These are phyloP conservation scores for Xylariaceae sp. DNA, from an alignment of 2,329 filamentous ascomycete species.

Conservation along the genomic window DNA sequence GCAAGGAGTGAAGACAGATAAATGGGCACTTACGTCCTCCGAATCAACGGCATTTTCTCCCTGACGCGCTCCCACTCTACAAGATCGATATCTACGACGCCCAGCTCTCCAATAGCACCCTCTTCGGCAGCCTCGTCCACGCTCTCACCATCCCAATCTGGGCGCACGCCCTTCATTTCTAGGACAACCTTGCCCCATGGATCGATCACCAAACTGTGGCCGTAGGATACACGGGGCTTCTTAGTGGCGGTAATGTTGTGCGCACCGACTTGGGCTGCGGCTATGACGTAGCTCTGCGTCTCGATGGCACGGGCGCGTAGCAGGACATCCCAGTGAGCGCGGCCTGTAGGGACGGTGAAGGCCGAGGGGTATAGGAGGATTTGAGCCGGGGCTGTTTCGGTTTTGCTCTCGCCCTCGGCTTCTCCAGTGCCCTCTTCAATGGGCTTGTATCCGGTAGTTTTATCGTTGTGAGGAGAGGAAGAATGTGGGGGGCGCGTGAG, in stretches of 20 bases:
- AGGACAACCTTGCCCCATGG: conserved; percentile 83
- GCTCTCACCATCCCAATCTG: conserved; percentile 48
- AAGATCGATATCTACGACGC: conserved; percentile 62
- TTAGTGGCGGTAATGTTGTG: conserved; percentile 60
- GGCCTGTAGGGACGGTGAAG: conserved; percentile 86
- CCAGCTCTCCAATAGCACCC: conserved; percentile 55
- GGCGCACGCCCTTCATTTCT: conserved; percentile 61
- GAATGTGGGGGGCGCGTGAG: conserved; percentile 66
- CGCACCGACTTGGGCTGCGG: conserved; percentile 79
- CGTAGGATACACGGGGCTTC: conserved; percentile 74
- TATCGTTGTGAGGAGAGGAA: conserved; percentile 7
- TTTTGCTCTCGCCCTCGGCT: background rate
- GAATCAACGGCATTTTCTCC: conserved; percentile 58
- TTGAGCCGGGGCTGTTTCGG: conserved; percentile 60
- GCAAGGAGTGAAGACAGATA: too few species aligned
- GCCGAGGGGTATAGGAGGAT: conserved; percentile 87
- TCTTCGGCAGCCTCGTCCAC: conserved; percentile 38
- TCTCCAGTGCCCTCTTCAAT: too few species aligned
- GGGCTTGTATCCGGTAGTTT: background rate
- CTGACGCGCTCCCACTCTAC: conserved; percentile 55
- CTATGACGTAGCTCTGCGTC: conserved; percentile 85
- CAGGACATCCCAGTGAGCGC: conserved; percentile 84
- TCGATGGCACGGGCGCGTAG: conserved; percentile 85
- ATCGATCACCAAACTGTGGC: conserved; percentile 82
- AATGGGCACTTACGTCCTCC: conserved; percentile 56